Evolutionary conservation across 805 yeast species (phyloP).

Genomic region (Candida pini): DNA sequence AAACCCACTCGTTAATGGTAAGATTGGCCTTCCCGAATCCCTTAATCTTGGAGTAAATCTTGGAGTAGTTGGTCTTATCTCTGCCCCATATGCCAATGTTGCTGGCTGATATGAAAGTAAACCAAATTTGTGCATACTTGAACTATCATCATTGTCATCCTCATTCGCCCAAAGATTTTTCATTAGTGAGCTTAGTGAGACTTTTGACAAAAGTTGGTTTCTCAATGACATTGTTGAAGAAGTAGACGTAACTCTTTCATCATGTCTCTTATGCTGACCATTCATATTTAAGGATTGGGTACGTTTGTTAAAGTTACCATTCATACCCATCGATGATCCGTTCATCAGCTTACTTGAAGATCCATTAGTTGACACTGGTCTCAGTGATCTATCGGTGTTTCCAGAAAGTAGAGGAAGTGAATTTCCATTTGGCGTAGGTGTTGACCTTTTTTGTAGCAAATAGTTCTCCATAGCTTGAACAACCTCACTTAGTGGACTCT

Average conservation of each 20-base stretch:
- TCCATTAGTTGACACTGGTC: constrained; percentile 8
- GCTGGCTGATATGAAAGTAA: constrained; percentile 23
- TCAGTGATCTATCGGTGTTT: constrained; percentile 2
- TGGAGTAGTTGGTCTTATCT: constrained; percentile 53
- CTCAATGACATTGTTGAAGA: constrained; percentile 19
- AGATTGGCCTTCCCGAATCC: constrained; percentile 32
- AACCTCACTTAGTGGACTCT: constrained; percentile 58
- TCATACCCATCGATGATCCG: not conserved
- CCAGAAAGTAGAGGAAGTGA: not conserved
- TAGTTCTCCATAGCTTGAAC: constrained; percentile 64
- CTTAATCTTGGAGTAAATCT: constrained; percentile 36
- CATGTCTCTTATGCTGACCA: constrained; percentile 3
- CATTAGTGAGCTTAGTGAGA: constrained; percentile 16
- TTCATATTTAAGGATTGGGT: constrained; percentile 21
- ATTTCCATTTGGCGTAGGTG: not conserved
- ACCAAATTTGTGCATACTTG: constrained; percentile 19
- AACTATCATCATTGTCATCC: constrained; percentile 14
- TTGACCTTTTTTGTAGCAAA: constrained; percentile 42
- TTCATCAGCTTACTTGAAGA: constrained; percentile 2
- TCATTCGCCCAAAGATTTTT: constrained; percentile 20
- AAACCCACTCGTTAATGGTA: constrained; percentile 59
- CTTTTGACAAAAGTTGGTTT: constrained; percentile 16
- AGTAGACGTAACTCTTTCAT: constrained; percentile 16
- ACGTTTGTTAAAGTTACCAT: constrained; percentile 9
- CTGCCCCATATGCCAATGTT: constrained; percentile 33